A percentile compares a stretch with the other conserved stretches of the same genome.
phyloP scores from a whole-genome alignment of 2,329 filamentous ascomycete species.

The Penicillium crustosum region DNA sequence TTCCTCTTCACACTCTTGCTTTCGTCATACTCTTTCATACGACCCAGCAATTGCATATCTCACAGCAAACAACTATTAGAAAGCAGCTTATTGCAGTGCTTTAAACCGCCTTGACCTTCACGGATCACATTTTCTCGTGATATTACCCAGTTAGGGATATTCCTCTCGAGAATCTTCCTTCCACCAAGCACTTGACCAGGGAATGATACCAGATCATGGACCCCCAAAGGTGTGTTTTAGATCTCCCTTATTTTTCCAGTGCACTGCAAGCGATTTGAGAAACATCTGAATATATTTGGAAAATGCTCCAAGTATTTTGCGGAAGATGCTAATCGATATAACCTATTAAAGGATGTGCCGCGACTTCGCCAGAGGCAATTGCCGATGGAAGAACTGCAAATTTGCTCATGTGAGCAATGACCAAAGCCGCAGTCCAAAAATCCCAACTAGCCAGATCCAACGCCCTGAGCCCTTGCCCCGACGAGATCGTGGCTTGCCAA shows the following conservation, averaged over 20 bases:
- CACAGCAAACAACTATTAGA: background rate
- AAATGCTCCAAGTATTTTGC: background rate
- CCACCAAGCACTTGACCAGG: background rate
- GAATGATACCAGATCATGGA: background rate
- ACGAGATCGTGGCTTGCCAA: background rate
- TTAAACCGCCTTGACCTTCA: background rate
- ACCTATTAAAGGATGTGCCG: conserved; percentile 1
- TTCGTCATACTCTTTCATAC: background rate
- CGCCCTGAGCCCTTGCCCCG: background rate
- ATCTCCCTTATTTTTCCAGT: background rate
- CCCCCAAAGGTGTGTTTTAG: background rate
- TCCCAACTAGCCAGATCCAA: background rate
- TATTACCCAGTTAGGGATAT: background rate
- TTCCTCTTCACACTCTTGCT: background rate
- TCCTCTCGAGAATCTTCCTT: background rate
- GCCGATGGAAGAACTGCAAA: conserved; percentile 12
- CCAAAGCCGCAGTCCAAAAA: background rate
- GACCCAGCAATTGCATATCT: background rate
- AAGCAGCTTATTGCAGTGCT: background rate
- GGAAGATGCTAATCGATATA: background rate
- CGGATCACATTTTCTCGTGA: background rate
- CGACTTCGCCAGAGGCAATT: conserved; percentile 11
- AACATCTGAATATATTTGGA: background rate
- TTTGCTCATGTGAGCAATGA: conserved; percentile 12
- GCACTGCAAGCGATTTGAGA: background rate